These are phyloP conservation scores for Amanita jacksonii DNA, from an alignment of 768 basidiomycete genomes.

Conservation along the genomic window DNA sequence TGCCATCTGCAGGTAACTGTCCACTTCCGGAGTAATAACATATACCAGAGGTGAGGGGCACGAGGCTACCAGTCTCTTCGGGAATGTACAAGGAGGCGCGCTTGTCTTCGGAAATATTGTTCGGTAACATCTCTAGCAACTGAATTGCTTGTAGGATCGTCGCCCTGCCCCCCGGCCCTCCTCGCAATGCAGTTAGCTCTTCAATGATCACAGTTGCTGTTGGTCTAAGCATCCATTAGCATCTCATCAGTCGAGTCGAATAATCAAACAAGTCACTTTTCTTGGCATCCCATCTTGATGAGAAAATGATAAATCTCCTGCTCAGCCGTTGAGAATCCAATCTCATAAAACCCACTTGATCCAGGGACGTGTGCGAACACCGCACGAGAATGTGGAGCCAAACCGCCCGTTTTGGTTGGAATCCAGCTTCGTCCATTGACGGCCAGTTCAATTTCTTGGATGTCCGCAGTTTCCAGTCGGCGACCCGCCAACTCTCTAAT, in stretches of 20 bases:
- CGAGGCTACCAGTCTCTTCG: slow-evolving; percentile 19
- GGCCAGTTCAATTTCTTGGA: slow-evolving; percentile 11
- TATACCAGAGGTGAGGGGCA: slow-evolving; percentile 19
- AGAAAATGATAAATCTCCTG: slow-evolving; percentile 16
- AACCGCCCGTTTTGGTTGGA: slow-evolving; percentile 13
- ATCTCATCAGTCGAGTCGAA: not conserved
- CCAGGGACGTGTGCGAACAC: not conserved
- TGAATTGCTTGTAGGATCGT: slow-evolving; percentile 16
- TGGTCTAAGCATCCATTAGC: slow-evolving; percentile 18
- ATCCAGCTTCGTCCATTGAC: slow-evolving; percentile 23
- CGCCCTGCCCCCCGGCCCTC: slow-evolving; percentile 7
- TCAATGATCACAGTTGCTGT: slow-evolving; percentile 18
- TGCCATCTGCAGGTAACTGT: slow-evolving; percentile 13
- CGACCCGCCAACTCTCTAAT: slow-evolving; percentile 23
- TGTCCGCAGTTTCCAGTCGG: slow-evolving; percentile 11
- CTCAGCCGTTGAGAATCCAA: slow-evolving; percentile 15
- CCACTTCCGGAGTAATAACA: slow-evolving; percentile 32
- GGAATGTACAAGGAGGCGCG: slow-evolving; percentile 26
- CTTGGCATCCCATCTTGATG: slow-evolving; percentile 27
- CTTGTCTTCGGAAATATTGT: slow-evolving; percentile 14
- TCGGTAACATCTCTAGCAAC: slow-evolving; percentile 22
- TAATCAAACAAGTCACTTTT: slow-evolving; percentile 21
- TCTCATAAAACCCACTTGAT: slow-evolving; percentile 18
- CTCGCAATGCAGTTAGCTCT: slow-evolving; percentile 16
- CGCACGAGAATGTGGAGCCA: slow-evolving; percentile 1